These are phyloP conservation scores for Leptographium galeiforme DNA, from an alignment of 2,329 filamentous ascomycete genomes.

Conservation along the genomic window DNA sequence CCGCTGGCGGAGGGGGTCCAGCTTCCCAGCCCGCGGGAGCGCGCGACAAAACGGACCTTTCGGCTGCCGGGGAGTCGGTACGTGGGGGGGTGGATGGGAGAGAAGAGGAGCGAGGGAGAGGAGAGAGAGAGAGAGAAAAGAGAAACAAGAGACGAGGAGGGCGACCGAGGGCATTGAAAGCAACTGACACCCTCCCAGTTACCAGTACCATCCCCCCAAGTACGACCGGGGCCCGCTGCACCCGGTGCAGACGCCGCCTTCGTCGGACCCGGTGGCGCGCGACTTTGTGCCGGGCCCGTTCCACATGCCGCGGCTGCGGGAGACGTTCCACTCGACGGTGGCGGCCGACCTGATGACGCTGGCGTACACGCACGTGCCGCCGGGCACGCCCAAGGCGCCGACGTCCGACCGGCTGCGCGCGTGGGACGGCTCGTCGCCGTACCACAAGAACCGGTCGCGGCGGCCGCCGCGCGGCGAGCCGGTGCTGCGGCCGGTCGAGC, in stretches of 20 bases:
- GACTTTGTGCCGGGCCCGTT: constrained; percentile 87
- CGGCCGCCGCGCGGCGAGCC: constrained; percentile 73
- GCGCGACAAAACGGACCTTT: constrained; percentile 20
- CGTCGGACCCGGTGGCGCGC: constrained; percentile 76
- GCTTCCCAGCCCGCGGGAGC: constrained; percentile 25
- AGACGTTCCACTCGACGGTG: constrained; percentile 80
- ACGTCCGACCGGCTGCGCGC: constrained; percentile 56
- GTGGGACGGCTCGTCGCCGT: constrained; percentile 87
- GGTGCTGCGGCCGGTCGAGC: constrained; percentile 57
- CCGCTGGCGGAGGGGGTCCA: constrained; percentile 25
- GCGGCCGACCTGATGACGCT: constrained; percentile 80
- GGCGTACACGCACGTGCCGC: constrained; percentile 73
- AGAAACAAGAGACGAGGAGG: neutral
- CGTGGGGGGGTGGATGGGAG: neutral
- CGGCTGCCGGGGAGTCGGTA: constrained; percentile 35
- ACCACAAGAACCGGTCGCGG: constrained; percentile 81
- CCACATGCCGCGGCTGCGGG: constrained; percentile 70
- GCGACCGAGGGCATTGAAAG: too few relatives aligned
- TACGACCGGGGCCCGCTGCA: constrained; percentile 90
- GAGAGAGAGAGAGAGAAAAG: neutral
- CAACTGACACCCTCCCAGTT: constrained; percentile 41
- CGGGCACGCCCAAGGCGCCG: constrained; percentile 47
- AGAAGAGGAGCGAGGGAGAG: neutral
- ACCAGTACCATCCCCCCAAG: constrained; percentile 87
- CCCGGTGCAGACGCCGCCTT: constrained; percentile 77